Base-by-base conservation (phyloP, 2,329 filamentous ascomycete species). In the Xylariaceae sp. region DNA sequence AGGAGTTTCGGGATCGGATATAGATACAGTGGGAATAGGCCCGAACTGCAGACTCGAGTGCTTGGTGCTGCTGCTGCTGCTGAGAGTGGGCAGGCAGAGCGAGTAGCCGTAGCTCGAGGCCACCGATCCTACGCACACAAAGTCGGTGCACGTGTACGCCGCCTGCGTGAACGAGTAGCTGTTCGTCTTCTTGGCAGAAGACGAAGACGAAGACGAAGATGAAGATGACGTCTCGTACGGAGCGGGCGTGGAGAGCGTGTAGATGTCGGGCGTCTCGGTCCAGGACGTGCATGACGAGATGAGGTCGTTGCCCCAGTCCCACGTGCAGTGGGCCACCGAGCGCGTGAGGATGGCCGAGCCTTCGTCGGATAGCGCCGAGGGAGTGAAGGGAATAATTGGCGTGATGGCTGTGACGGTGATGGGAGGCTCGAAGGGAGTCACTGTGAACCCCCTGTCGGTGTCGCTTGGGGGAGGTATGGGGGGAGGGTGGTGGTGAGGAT, bases 221-320 rank as follows among this genome's bases (percentile, higher is more conserved):
- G 16, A 44, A 50, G n/a, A 36, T 4, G 14, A 45, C 36, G 15
- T 47, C n/a, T n/a, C n/a, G n/a, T n/a, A n/a, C 38, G 5, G 41
- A 41, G 31, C 44, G 47, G 5, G 37, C 43, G 31, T 41, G 47
- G 9, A 27, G 4, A 16, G 35, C 27, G 5, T 17, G 26, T 24
- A 11, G 21, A 24, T 24, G 21, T 24, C n/a, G n/a, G n/a, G n/a
- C n/a, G n/a, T n/a, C n/a, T n/a, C n/a, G n/a, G n/a, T n/a, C n/a
- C n/a, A n/a, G n/a, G n/a, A n/a, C n/a, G n/a, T n/a, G n/a, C n/a
- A n/a, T n/a, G n/a, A n/a, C n/a, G n/a, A n/a, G n/a, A n/a, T n/a
- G n/a, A n/a, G n/a, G n/a, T n/a, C n/a, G n/a, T n/a, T n/a, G n/a
- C n/a, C n/a, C n/a, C n/a, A n/a, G n/a, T n/a, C n/a, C n/a, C n/a